Conservation (phyloP, 2,329 filamentous ascomycete genomes). For the Fusarium brachygibbosum region DNA sequence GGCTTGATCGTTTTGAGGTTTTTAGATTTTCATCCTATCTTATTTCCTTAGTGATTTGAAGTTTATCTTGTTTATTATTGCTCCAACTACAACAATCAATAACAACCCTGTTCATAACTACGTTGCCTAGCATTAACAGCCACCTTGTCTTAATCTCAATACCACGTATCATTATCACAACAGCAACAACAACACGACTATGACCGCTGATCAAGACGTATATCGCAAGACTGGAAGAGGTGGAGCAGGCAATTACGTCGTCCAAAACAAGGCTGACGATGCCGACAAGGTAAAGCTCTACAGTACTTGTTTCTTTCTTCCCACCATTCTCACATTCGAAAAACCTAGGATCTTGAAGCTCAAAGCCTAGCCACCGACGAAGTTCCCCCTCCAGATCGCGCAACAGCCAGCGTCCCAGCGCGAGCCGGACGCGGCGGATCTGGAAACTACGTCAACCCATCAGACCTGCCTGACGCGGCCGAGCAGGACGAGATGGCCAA, state of each 20-base stretch:
- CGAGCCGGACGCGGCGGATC: conserved; percentile 71
- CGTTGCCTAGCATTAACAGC: neutral
- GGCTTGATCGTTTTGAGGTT: conserved; percentile 6
- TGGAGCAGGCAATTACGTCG: conserved; percentile 72
- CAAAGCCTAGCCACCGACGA: conserved; percentile 50
- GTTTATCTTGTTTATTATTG: neutral
- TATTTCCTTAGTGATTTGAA: neutral
- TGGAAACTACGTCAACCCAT: conserved; percentile 67
- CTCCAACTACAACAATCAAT: neutral
- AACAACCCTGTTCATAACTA: neutral
- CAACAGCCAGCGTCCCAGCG: conserved; percentile 53
- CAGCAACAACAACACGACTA: conserved; percentile 15
- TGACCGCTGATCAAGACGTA: conserved; percentile 55
- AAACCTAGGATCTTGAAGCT: conserved; percentile 57
- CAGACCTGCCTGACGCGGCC: conserved; percentile 51
- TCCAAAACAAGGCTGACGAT: conserved; percentile 65
- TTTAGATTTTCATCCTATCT: neutral
- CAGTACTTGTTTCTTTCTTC: neutral
- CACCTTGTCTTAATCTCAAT: neutral
- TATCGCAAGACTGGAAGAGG: conserved; percentile 70
- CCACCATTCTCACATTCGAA: neutral
- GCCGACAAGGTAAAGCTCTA: conserved; percentile 51
- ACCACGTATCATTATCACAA: neutral
- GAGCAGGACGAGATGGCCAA: conserved; percentile 54
- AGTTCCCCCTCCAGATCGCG: conserved; percentile 45